phyloP scores from a whole-genome alignment of 2,329 filamentous ascomycete species.

The Blastomyces gilchristii region DNA sequence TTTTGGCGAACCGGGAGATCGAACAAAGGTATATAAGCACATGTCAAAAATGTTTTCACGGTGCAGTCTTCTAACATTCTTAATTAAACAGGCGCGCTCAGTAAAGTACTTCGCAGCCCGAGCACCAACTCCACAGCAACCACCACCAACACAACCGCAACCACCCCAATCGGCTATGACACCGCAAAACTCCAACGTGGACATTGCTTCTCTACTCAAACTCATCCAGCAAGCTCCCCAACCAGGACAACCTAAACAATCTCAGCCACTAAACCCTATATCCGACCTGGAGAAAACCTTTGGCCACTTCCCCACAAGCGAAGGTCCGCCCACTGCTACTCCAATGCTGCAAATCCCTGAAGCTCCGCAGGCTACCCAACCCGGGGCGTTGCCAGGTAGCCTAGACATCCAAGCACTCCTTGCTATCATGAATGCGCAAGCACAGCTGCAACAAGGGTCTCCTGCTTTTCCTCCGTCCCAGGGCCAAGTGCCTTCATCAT shows the following conservation, averaged over 20 bases:
- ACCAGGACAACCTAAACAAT: constrained; percentile 22
- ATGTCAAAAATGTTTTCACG: not conserved
- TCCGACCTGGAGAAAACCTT: constrained; percentile 29
- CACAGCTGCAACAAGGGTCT: constrained; percentile 28
- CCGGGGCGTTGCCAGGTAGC: constrained; percentile 18
- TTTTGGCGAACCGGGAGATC: constrained; percentile 37
- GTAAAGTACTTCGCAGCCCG: constrained; percentile 32
- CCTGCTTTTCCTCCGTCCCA: constrained; percentile 17
- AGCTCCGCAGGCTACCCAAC: constrained; percentile 23
- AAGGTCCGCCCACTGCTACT: constrained; percentile 21
- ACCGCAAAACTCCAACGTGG: constrained; percentile 19
- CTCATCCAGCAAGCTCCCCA: constrained; percentile 28
- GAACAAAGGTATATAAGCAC: constrained; percentile 27
- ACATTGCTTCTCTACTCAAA: constrained; percentile 35
- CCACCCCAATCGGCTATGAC: constrained; percentile 18
- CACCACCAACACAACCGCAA: constrained; percentile 18
- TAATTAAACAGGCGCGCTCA: constrained; percentile 28
- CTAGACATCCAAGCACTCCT: constrained; percentile 33
- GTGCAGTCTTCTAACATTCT: constrained; percentile 1
- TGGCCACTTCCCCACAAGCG: constrained; percentile 29
- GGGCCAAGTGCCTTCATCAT: not conserved
- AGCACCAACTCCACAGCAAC: constrained; percentile 24
- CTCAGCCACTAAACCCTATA: constrained; percentile 21
- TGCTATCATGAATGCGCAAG: constrained; percentile 29
- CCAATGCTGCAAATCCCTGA: constrained; percentile 16